These are phyloP conservation scores for Vigna trinervia DNA, from an alignment of 306 rosid genomes.

Conservation along the genomic window DNA sequence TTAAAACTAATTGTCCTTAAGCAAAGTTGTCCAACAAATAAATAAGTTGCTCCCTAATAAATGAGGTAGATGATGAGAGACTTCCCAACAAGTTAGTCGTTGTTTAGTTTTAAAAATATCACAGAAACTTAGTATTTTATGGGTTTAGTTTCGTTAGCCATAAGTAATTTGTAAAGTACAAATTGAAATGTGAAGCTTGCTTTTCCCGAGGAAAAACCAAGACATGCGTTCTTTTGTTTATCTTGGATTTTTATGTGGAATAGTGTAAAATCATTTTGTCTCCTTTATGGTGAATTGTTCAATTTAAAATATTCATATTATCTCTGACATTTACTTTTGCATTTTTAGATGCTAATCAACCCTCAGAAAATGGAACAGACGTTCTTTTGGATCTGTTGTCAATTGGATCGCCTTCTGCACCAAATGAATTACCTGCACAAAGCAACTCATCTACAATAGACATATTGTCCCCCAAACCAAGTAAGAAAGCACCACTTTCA, in stretches of 20 bases:
- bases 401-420: slow-evolving; percentile 21
- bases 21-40: too few relatives aligned
- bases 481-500: slow-evolving; percentile 50
- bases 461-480: neutral
- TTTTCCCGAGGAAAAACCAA: neutral
- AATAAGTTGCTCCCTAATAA: too few relatives aligned
- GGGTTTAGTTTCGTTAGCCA: neutral
- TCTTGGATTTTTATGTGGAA: neutral
- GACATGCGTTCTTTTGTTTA: neutral
- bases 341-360: neutral
- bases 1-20: too few relatives aligned
- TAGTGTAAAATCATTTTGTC: neutral
- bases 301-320: neutral
- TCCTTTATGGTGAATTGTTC: neutral
- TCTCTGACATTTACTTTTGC: neutral
- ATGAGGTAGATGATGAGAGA: neutral
- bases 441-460: neutral
- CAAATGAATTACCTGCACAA: slow-evolving; percentile 59
- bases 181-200: neutral
- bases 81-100: neutral
- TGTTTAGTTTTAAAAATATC: slow-evolving; percentile 21
- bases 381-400: slow-evolving; percentile 21
- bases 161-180: neutral
- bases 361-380: slow-evolving; percentile 19
- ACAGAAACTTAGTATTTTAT: neutral